These are phyloP conservation scores for Apiotrichum sp. DNA, from an alignment of 1,284 basidiomycete genomes.

Conservation along the genomic window DNA sequence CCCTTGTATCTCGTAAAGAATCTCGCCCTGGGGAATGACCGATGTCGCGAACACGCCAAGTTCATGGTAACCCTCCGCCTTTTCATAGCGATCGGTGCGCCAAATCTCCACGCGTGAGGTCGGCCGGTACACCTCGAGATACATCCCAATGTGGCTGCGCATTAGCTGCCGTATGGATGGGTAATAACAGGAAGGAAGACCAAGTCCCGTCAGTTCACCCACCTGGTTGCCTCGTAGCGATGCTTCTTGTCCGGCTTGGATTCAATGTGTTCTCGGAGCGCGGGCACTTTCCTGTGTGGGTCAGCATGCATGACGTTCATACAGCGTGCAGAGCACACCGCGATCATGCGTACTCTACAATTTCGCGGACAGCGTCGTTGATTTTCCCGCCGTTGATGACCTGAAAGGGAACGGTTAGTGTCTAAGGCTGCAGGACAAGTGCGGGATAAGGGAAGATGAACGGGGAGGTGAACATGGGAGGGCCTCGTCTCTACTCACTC, in stretches of 20 bases:
- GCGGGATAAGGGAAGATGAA: not conserved
- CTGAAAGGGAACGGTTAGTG: not conserved
- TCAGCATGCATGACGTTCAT: not conserved
- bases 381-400: not conserved
- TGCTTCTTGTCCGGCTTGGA: conserved; percentile 26
- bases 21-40: conserved; percentile 24
- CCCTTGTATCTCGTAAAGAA: conserved; percentile 39
- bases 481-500: conserved; percentile 21
- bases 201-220: too few species aligned
- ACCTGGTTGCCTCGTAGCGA: not conserved
- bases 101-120: conserved; percentile 42
- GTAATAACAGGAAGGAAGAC: too few species aligned
- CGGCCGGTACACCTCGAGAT: conserved; percentile 35
- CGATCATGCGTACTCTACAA: not conserved
- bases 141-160: conserved; percentile 37
- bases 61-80: conserved; percentile 39
- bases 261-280: conserved; percentile 34
- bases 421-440: too few species aligned
- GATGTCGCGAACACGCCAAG: conserved; percentile 42
- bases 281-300: conserved; percentile 21
- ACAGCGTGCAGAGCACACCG: too few species aligned
- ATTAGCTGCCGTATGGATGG: too few species aligned
- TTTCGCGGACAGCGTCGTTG: not conserved
- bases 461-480: conserved; percentile 20
- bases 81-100: conserved; percentile 38